phyloP scores from a whole-genome alignment of 1,284 basidiomycete genomes.

The Heterobasidion irregulare region DNA sequence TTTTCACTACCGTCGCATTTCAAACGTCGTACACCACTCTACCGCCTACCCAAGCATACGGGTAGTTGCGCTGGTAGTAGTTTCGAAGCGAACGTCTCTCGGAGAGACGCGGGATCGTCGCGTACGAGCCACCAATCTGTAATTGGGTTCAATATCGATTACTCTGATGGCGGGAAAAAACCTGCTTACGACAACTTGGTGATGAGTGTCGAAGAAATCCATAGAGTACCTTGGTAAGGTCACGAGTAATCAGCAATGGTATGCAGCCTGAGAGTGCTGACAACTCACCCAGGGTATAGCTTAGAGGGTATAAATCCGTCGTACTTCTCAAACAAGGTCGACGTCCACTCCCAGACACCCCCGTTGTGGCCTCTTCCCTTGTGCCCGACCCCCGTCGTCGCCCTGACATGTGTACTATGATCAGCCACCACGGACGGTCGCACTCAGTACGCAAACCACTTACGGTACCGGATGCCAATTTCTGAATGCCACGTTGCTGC shows the following conservation, averaged over 20 bases:
- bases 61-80: conserved; percentile 78
- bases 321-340: conserved; percentile 62
- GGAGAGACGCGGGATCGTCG: conserved; percentile 76
- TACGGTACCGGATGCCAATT: conserved; percentile 92
- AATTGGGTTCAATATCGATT: neutral
- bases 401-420: conserved; percentile 26
- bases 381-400: conserved; percentile 47
- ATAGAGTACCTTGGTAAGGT: conserved; percentile 55
- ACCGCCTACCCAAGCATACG: conserved; percentile 66
- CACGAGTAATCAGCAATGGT: conserved; percentile 6
- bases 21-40: conserved; percentile 66
- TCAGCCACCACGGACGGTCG: no score
- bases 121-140: conserved; percentile 87
- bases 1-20: neutral
- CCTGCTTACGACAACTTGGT: conserved; percentile 73
- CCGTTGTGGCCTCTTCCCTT: conserved; percentile 71
- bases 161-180: neutral
- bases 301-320: conserved; percentile 72
- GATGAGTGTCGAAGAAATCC: conserved; percentile 86
- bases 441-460: neutral
- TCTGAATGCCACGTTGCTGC: conserved; percentile 79
- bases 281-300: conserved; percentile 74
- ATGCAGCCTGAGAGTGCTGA: neutral
- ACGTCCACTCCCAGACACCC: conserved; percentile 99
- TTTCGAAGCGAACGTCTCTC: conserved; percentile 73